These are phyloP conservation scores for Talaromyces adpressus DNA, from an alignment of 495 filamentous ascomycete species.

Conservation along the genomic window DNA sequence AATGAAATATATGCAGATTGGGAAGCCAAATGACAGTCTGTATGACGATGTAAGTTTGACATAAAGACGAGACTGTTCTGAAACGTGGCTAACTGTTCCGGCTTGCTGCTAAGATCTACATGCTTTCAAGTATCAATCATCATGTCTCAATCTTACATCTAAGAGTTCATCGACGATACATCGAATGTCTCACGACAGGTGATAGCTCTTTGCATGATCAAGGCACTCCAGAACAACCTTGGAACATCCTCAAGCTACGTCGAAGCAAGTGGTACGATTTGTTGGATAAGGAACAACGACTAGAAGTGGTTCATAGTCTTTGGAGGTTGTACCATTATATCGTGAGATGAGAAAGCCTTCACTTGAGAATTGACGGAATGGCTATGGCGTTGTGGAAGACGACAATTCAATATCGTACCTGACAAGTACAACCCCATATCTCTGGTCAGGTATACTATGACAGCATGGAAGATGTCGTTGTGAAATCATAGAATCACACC, in stretches of 20 bases:
- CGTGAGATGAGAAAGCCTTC: slow-evolving; percentile 38
- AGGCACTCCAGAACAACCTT: slow-evolving; percentile 45
- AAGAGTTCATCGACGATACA: slow-evolving; percentile 59
- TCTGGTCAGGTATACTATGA: too few species aligned
- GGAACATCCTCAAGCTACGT: slow-evolving; percentile 56
- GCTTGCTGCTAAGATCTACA: slow-evolving; percentile 53
- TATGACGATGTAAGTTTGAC: slow-evolving; percentile 48
- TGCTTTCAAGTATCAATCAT: slow-evolving; percentile 76
- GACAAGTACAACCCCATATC: too few species aligned
- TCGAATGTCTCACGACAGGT: slow-evolving; percentile 44
- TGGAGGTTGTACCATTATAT: slow-evolving; percentile 72
- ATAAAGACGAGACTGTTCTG: neutral
- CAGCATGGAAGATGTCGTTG: neutral
- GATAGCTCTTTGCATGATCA: slow-evolving; percentile 31
- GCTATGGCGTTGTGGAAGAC: too few species aligned
- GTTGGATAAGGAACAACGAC: slow-evolving; percentile 57
- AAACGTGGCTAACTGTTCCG: slow-evolving; percentile 5
- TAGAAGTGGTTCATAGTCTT: slow-evolving; percentile 62
- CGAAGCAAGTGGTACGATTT: slow-evolving; percentile 77
- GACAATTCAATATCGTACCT: too few species aligned
- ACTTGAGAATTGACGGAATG: too few species aligned
- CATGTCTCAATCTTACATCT: slow-evolving; percentile 71
- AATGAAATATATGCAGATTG: slow-evolving; percentile 65
- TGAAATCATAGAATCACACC: neutral
- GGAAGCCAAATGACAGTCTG: slow-evolving; percentile 41